A percentile compares a stretch with the other conserved stretches of the same genome.
These are phyloP conservation scores for Hsuehochloa calcarea DNA, from an alignment of 176 grass and related monocot genomes.

Conservation along the genomic window DNA sequence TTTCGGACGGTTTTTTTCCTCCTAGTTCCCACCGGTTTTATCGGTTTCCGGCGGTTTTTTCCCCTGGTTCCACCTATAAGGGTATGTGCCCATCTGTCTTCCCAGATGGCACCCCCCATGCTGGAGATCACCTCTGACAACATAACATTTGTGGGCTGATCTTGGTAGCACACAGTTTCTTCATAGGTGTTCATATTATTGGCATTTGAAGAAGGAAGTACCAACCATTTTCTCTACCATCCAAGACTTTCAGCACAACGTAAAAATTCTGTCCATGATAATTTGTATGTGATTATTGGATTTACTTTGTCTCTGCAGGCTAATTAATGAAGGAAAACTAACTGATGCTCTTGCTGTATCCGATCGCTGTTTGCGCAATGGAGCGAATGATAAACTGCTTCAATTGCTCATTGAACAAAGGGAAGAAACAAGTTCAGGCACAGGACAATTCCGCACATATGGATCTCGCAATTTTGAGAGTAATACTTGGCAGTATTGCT, in stretches of 20 bases:
- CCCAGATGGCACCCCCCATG: neutral
- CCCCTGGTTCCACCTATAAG: neutral
- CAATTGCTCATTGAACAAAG: constrained; percentile 66
- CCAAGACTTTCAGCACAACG: neutral
- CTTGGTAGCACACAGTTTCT: neutral
- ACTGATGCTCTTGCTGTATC: constrained; percentile 94
- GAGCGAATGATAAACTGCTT: constrained; percentile 91
- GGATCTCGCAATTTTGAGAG: constrained; percentile 54
- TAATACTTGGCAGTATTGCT: constrained; percentile 83
- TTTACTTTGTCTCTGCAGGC: constrained; percentile 54
- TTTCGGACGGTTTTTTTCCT: too few relatives aligned
- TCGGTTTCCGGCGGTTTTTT: too few relatives aligned
- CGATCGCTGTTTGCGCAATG: constrained; percentile 85
- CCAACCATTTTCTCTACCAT: neutral
- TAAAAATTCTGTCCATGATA: constrained; percentile 6
- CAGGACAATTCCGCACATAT: constrained; percentile 33
- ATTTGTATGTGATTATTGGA: constrained; percentile 28
- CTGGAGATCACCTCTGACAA: neutral
- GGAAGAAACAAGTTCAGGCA: constrained; percentile 53
- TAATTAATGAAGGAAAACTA: constrained; percentile 96
- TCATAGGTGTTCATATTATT: neutral
- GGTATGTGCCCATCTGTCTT: neutral
- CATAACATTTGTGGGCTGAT: neutral
- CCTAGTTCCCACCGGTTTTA: too few relatives aligned
- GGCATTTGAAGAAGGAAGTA: neutral